phyloP scores from a whole-genome alignment of 441 rosid species.

The Adansonia gregorii region DNA sequence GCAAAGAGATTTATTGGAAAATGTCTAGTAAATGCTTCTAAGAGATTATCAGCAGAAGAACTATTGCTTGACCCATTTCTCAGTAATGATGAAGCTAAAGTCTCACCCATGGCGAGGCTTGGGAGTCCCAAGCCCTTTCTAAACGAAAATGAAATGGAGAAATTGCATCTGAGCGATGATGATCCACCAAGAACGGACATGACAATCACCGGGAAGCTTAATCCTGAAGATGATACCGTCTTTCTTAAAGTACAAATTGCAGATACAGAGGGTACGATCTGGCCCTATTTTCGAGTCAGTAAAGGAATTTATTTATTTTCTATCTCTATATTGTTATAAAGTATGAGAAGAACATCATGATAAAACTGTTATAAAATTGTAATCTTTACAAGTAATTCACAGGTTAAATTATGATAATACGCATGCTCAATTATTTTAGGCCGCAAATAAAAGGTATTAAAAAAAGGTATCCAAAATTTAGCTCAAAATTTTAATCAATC shows the following conservation, averaged over 20 bases:
- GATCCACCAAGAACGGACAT: slow-evolving; percentile 56
- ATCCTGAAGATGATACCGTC: slow-evolving; percentile 59
- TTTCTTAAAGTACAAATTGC: slow-evolving; percentile 53
- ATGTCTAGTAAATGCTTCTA: slow-evolving; percentile 54
- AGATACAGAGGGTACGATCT: slow-evolving; percentile 41
- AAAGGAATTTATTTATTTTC: neutral
- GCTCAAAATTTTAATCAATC: neutral
- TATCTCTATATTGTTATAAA: neutral
- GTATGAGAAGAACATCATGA: neutral
- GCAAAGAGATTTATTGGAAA: slow-evolving; percentile 53
- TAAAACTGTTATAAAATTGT: neutral
- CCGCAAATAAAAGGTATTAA: neutral
- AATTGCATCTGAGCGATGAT: slow-evolving; percentile 44
- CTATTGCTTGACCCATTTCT: slow-evolving; percentile 57
- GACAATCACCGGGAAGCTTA: slow-evolving; percentile 58
- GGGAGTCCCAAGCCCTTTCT: slow-evolving; percentile 53
- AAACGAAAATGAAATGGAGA: slow-evolving; percentile 50
- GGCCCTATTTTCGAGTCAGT: neutral
- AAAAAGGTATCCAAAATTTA: neutral
- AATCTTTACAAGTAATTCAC: neutral
- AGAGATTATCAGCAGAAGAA: slow-evolving; percentile 57
- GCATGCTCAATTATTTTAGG: neutral
- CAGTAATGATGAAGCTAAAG: slow-evolving; percentile 41
- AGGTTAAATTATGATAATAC: neutral
- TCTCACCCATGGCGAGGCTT: slow-evolving; percentile 31